phyloP scores from a whole-genome alignment of 2,329 filamentous ascomycete genomes.

The Didymosphaeria variabile region DNA sequence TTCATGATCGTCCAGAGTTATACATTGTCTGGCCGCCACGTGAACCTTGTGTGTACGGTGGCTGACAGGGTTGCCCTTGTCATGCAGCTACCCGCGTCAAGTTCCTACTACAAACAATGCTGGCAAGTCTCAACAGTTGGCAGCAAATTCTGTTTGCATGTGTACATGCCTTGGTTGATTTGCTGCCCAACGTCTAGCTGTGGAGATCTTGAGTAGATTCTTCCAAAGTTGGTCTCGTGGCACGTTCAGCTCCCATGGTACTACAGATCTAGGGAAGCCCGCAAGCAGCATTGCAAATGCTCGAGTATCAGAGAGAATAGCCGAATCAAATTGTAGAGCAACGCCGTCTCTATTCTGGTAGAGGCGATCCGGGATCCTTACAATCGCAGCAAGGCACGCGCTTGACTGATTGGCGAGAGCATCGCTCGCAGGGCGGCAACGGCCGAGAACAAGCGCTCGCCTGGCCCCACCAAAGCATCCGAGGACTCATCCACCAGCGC shows the following conservation, averaged over 20 bases:
- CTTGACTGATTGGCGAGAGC: not conserved
- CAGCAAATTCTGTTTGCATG: not conserved
- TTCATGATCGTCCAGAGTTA: not conserved
- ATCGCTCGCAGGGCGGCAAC: not conserved
- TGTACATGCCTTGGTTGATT: not conserved
- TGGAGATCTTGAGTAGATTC: too few species aligned
- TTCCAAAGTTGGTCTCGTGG: too few species aligned
- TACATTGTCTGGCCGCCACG: not conserved
- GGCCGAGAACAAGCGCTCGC: not conserved
- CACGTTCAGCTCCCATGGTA: too few species aligned
- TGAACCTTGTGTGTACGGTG: not conserved
- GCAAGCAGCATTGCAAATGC: too few species aligned
- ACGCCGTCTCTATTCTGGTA: not conserved
- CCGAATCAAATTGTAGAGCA: not conserved
- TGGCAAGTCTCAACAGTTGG: not conserved
- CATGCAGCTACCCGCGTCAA: slow-evolving; percentile 5
- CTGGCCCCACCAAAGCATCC: slow-evolving; percentile 1
- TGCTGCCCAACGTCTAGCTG: too few species aligned
- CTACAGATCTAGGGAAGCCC: too few species aligned
- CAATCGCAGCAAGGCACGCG: too few species aligned
- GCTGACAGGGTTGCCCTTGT: slow-evolving; percentile 8
- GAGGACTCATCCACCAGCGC: slow-evolving; percentile 11
- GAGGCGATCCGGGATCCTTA: too few species aligned
- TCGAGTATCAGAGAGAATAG: too few species aligned
- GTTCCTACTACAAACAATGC: not conserved